These are phyloP conservation scores for Ophiocordyceps robertsii DNA, from an alignment of 2,329 filamentous ascomycete genomes.

Conservation along the genomic window DNA sequence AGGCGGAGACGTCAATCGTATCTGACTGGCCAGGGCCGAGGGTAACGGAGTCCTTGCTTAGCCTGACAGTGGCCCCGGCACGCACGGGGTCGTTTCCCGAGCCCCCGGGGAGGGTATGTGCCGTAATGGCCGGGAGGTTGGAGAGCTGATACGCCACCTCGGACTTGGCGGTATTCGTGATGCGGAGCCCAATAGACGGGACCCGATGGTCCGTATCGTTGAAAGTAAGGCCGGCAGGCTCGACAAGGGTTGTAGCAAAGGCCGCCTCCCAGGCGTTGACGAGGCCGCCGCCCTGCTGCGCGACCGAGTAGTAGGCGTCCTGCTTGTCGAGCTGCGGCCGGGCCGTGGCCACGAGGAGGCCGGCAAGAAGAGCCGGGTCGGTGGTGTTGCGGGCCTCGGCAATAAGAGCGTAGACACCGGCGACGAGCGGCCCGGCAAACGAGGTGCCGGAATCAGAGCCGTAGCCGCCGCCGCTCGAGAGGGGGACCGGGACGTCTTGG, in stretches of 20 bases:
- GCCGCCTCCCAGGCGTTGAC: constrained; percentile 3
- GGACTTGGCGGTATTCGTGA: background rate
- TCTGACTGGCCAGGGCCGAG: constrained; percentile 1
- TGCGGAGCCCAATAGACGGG: background rate
- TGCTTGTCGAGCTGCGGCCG: constrained; percentile 1
- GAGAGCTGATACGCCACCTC: constrained; percentile 1
- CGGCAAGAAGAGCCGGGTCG: background rate
- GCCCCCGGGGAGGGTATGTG: background rate
- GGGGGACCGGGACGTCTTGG: background rate
- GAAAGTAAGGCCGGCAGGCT: constrained; percentile 3
- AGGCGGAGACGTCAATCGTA: constrained; percentile 1
- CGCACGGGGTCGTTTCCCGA: no score
- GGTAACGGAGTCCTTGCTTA: constrained; percentile 2
- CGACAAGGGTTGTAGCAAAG: constrained; percentile 1
- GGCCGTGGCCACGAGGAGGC: constrained; percentile 2
- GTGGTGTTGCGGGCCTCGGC: background rate
- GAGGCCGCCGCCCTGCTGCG: constrained; percentile 4
- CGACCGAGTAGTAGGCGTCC: background rate
- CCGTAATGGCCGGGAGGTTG: background rate
- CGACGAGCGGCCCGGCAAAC: constrained; percentile 1
- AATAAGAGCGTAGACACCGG: constrained; percentile 1
- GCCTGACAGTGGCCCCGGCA: constrained; percentile 1
- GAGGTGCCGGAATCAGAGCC: background rate
- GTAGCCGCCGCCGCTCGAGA: background rate
- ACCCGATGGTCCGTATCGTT: constrained; percentile 4